Evolutionary conservation across 306 rosid species (phyloP).

Genomic region (Malus orientalis): DNA sequence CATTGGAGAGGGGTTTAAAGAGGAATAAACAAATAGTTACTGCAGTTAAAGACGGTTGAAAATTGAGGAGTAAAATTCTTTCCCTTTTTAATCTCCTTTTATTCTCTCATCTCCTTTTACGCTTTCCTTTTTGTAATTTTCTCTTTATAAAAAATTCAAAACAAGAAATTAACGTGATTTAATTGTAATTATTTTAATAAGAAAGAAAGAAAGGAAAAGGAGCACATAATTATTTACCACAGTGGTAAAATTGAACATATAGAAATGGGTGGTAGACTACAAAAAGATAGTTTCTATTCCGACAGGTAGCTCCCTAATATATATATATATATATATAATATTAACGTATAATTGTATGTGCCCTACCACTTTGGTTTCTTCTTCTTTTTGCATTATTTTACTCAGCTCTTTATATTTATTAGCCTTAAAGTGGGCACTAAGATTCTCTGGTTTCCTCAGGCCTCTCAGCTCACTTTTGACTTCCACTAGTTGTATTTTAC

Average conservation of each 20-base stretch:
- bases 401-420: not conserved
- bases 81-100: accelerated
- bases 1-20: not conserved
- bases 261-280: slow-evolving; percentile 12
- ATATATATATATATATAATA: not conserved
- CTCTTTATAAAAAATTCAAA: too few relatives aligned
- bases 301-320: slow-evolving; percentile 28
- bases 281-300: slow-evolving; percentile 38
- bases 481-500: slow-evolving; percentile 2
- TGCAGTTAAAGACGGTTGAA: not conserved
- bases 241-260: not conserved
- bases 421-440: slow-evolving; percentile 33
- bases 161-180: accelerated
- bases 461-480: slow-evolving; percentile 49
- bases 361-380: slow-evolving; percentile 3
- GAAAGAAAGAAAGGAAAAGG: too few relatives aligned
- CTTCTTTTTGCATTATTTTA: slow-evolving; percentile 22
- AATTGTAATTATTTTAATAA: too few relatives aligned
- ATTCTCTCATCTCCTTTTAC: too few relatives aligned
- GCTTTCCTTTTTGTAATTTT: too few relatives aligned
- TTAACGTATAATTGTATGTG: not conserved
- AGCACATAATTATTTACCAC: too few relatives aligned
- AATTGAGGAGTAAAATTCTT: too few relatives aligned
- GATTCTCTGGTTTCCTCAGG: slow-evolving; percentile 35
- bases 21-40: not conserved